A percentile compares a stretch with the other conserved stretches of the same genome.
These are phyloP conservation scores for Cladophialophora psammophila DNA, from an alignment of 2,329 filamentous ascomycete species.

Conservation along the genomic window DNA sequence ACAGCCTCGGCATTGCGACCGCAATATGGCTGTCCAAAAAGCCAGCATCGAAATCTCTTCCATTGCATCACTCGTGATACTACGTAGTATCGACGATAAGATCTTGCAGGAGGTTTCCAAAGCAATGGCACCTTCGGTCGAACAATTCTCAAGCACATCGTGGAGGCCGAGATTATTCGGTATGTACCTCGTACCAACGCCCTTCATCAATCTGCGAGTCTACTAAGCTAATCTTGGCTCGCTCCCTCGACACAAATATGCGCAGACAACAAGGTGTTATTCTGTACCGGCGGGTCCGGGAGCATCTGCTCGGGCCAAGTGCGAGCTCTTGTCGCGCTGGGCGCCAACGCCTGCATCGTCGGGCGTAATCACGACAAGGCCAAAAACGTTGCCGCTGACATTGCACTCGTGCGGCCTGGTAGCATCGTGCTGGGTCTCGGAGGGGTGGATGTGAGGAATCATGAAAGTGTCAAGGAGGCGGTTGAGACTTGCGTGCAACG, in stretches of 20 bases:
- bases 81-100: too few relatives aligned
- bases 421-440: slow-evolving; percentile 87
- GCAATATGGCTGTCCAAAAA: too few relatives aligned
- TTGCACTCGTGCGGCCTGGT: slow-evolving; percentile 76
- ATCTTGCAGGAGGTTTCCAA: not conserved
- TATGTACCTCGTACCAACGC: not conserved
- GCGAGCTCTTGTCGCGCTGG: slow-evolving; percentile 84
- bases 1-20: too few relatives aligned
- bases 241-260: too few relatives aligned
- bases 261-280: slow-evolving; percentile 73
- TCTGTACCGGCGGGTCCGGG: slow-evolving; percentile 92
- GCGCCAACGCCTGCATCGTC: slow-evolving; percentile 90
- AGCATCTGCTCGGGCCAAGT: slow-evolving; percentile 95
- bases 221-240: not conserved
- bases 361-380: slow-evolving; percentile 90
- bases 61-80: too few relatives aligned
- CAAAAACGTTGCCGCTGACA: slow-evolving; percentile 77
- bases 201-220: not conserved
- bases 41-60: too few relatives aligned
- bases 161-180: slow-evolving; percentile 2
- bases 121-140: not conserved
- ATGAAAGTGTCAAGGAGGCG: slow-evolving; percentile 72
- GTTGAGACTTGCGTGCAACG: slow-evolving; percentile 81
- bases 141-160: not conserved
- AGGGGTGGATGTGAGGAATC: slow-evolving; percentile 73